Percentiles rank a stretch among this genome's conserved stretches.
phyloP scores from a whole-genome alignment of 371 early-diverging fungal species.

The Rhizopus microsporus region DNA sequence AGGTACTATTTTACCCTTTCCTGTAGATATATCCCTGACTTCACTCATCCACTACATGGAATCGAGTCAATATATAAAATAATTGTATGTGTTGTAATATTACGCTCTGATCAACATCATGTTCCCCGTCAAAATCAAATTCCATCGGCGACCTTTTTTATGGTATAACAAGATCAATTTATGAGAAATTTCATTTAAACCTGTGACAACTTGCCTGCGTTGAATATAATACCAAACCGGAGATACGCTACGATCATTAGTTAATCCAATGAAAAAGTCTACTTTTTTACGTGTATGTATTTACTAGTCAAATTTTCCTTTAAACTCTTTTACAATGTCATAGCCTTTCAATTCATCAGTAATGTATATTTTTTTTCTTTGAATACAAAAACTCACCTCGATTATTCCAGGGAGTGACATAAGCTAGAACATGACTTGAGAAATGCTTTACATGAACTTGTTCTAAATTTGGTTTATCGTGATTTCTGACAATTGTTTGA shows the following conservation, averaged over 20 bases:
- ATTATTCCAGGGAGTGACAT: conserved; percentile 74
- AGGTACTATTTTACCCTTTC: conserved; percentile 54
- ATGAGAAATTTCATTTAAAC: background rate
- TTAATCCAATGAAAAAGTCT: background rate
- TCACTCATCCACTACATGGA: conserved; percentile 55
- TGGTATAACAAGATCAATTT: background rate
- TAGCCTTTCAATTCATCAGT: conserved; percentile 38
- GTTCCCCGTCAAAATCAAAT: conserved; percentile 52
- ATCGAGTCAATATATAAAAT: background rate
- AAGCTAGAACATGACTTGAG: conserved; percentile 50
- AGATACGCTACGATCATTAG: conserved; percentile 35
- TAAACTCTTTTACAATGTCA: conserved; percentile 61
- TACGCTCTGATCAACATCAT: conserved; percentile 60
- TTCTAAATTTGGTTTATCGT: conserved; percentile 15
- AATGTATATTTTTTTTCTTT: background rate
- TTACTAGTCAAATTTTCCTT: conserved; percentile 68
- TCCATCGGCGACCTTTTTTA: conserved; percentile 17
- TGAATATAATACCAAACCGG: conserved; percentile 64
- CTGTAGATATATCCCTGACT: conserved; percentile 31
- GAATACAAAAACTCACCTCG: conserved; percentile 34
- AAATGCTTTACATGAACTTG: conserved; percentile 43
- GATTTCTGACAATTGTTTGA: conserved; percentile 13
- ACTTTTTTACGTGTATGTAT: background rate
- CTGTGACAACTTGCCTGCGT: conserved; percentile 19
- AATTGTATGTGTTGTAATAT: conserved; percentile 1